Conservation (phyloP, 2,329 filamentous ascomycete genomes). For the Epichloe elymi region DNA sequence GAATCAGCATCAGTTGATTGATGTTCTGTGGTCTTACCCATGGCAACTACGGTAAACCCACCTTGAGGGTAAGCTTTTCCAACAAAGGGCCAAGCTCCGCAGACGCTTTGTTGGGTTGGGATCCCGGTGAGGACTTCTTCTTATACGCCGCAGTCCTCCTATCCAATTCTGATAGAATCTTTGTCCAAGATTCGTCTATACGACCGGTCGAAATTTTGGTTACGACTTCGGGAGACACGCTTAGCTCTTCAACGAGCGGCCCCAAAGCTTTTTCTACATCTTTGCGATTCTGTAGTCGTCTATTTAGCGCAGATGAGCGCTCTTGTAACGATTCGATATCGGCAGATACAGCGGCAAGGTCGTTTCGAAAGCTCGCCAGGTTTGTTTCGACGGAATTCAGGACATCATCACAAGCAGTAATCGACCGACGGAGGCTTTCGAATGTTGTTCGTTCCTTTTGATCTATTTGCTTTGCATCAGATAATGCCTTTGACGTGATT, state of each 20-base stretch:
- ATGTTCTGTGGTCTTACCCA: neutral
- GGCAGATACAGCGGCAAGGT: constrained; percentile 80
- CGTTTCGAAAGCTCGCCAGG: constrained; percentile 82
- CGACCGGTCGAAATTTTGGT: constrained; percentile 75
- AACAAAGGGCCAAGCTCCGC: constrained; percentile 77
- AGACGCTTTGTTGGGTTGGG: constrained; percentile 57
- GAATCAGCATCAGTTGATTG: constrained; percentile 1
- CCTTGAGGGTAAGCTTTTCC: constrained; percentile 71
- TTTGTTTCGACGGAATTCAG: constrained; percentile 88
- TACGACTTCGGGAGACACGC: constrained; percentile 72
- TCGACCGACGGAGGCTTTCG: constrained; percentile 81
- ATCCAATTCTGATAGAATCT: constrained; percentile 71
- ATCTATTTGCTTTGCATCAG: constrained; percentile 31
- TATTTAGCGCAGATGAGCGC: constrained; percentile 69
- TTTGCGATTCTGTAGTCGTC: constrained; percentile 76
- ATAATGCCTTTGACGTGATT: neutral
- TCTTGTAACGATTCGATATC: constrained; percentile 91
- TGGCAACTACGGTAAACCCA: constrained; percentile 17
- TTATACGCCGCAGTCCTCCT: constrained; percentile 62
- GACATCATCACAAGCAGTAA: constrained; percentile 82
- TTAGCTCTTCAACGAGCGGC: constrained; percentile 83
- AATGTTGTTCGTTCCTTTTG: constrained; percentile 74
- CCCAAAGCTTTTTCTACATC: constrained; percentile 79
- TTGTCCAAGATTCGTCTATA: constrained; percentile 83
- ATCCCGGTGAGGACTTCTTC: constrained; percentile 42